Conservation (phyloP, 1,284 basidiomycete genomes). For the Cutaneotrichosporon cutaneum region DNA sequence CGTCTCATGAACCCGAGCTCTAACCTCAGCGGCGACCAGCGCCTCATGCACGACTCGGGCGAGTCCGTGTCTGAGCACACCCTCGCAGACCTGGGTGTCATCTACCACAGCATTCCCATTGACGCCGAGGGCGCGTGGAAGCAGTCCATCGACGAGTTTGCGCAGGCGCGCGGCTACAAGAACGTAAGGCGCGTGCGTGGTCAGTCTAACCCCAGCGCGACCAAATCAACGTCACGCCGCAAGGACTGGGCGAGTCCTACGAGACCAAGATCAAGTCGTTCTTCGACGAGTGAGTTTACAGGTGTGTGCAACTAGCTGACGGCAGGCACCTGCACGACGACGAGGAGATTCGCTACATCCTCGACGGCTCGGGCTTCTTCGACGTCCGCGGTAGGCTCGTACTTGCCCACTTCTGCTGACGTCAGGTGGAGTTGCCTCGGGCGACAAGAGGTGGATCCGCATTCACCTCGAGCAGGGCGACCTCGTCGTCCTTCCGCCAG, state of each 20-base stretch:
- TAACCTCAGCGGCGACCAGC: constrained; percentile 63
- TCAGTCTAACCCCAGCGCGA: constrained; percentile 56
- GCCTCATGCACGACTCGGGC: constrained; percentile 70
- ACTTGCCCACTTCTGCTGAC: not conserved
- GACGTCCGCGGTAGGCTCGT: constrained; percentile 67
- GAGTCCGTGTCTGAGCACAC: constrained; percentile 57
- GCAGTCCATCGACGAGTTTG: constrained; percentile 59
- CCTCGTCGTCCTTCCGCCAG: constrained; percentile 69
- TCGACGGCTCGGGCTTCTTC: constrained; percentile 78
- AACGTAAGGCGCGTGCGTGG: constrained; percentile 55
- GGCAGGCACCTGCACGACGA: constrained; percentile 82
- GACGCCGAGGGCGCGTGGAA: constrained; percentile 58
- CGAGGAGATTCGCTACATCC: constrained; percentile 83
- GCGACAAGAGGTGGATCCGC: constrained; percentile 69
- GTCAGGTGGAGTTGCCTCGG: constrained; percentile 20
- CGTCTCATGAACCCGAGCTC: not conserved
- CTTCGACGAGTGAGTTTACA: constrained; percentile 67
- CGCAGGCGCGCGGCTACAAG: constrained; percentile 68
- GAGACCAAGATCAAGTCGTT: constrained; percentile 75
- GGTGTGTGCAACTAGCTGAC: constrained; percentile 1
- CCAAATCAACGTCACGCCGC: constrained; percentile 68
- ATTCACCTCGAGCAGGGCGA: constrained; percentile 68
- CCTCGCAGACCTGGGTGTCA: constrained; percentile 62
- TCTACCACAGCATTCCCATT: constrained; percentile 64
- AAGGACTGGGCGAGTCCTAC: constrained; percentile 71